Conservation (phyloP, 352 stramenopile genomes). For the Globisporangium canariense region DNA sequence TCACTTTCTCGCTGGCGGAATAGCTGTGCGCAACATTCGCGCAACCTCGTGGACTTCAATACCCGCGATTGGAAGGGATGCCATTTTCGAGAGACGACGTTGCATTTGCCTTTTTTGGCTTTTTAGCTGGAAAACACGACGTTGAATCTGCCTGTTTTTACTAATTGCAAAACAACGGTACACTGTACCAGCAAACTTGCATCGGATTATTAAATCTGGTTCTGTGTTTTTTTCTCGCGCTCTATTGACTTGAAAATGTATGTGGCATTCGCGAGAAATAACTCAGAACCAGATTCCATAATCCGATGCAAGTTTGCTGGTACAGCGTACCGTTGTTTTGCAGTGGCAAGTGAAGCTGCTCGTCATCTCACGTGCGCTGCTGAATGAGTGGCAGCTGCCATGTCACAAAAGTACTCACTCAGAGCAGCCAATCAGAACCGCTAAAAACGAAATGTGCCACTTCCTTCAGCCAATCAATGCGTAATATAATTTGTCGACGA, state of each 20-base stretch:
- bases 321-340: background rate
- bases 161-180: background rate
- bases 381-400: background rate
- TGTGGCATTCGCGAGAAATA: too few species aligned
- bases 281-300: background rate
- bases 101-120: background rate
- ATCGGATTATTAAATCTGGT: background rate
- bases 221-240: too few species aligned
- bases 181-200: background rate
- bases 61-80: slow-evolving; percentile 2
- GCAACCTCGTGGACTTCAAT: slow-evolving; percentile 7
- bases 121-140: background rate
- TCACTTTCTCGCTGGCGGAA: background rate
- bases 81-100: slow-evolving; percentile 1
- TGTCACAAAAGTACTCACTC: background rate
- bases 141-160: background rate
- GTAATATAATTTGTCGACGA: background rate
- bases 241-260: too few species aligned
- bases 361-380: slow-evolving; percentile 1
- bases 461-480: slow-evolving; percentile 1
- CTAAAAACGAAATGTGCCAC: background rate
- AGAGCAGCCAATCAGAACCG: background rate
- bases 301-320: background rate
- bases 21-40: background rate
- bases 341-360: background rate